A percentile compares a stretch with the other conserved stretches of the same genome.
phyloP scores from a whole-genome alignment of 768 basidiomycete species.

The Leccinum boreale region DNA sequence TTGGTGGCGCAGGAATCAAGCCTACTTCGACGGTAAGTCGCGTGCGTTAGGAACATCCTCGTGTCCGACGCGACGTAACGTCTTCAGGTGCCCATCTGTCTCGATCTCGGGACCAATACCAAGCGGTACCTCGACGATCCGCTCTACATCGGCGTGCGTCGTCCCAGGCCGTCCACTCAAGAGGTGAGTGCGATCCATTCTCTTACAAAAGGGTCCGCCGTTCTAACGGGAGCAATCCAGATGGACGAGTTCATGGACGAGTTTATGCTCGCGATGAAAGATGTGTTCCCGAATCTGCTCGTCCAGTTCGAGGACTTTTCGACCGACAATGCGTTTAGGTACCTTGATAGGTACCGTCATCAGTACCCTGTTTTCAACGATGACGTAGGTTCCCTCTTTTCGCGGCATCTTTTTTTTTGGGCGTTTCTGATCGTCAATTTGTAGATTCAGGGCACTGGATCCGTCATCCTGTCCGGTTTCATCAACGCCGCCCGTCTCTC shows the following conservation, averaged over 20 bases:
- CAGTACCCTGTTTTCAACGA: conserved; percentile 68
- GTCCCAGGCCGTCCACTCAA: conserved; percentile 42
- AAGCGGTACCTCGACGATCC: conserved; percentile 64
- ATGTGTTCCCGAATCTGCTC: conserved; percentile 62
- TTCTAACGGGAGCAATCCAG: conserved; percentile 26
- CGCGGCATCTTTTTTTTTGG: not conserved
- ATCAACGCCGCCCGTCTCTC: conserved; percentile 67
- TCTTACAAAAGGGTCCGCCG: not conserved
- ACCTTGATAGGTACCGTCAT: conserved; percentile 59
- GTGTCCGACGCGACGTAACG: not conserved
- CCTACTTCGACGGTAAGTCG: conserved; percentile 41
- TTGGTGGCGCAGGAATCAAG: conserved; percentile 66
- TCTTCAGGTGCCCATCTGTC: conserved; percentile 54
- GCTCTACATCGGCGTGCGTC: conserved; percentile 69
- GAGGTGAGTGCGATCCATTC: conserved; percentile 33
- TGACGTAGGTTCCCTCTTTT: conserved; percentile 46
- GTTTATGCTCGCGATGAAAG: conserved; percentile 66
- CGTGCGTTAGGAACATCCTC: not conserved
- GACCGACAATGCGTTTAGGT: conserved; percentile 74
- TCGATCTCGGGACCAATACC: conserved; percentile 79
- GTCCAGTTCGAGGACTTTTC: conserved; percentile 81
- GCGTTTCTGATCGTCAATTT: not conserved
- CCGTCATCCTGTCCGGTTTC: conserved; percentile 74
- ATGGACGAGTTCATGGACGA: conserved; percentile 75
- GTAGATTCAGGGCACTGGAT: conserved; percentile 70